These are phyloP conservation scores for Oldenlandia corymbosa DNA, from an alignment of 257 asterid species.

Conservation along the genomic window DNA sequence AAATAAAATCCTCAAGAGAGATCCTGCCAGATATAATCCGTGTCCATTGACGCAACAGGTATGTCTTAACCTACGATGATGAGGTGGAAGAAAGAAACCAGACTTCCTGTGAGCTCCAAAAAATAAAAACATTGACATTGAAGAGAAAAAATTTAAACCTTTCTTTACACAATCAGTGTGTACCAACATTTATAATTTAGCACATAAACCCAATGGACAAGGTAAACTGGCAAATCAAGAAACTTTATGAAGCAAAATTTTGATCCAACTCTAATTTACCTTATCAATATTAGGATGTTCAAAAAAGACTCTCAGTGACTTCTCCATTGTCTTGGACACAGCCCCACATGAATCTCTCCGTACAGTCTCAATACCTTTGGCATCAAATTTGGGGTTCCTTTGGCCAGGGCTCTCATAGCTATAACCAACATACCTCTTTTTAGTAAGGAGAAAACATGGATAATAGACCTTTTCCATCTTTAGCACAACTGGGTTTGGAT, in stretches of 20 bases:
- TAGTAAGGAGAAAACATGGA: slow-evolving; percentile 94
- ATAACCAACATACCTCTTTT: slow-evolving; percentile 94
- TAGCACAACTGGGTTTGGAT: slow-evolving; percentile 72
- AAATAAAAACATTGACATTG: neutral
- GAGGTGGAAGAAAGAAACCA: slow-evolving; percentile 6
- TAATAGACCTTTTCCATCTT: slow-evolving; percentile 94
- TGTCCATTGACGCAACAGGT: slow-evolving; percentile 84
- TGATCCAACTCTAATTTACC: slow-evolving; percentile 32
- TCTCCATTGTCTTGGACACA: slow-evolving; percentile 88
- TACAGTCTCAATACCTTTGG: slow-evolving; percentile 94
- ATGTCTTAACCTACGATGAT: slow-evolving; percentile 56
- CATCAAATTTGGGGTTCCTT: slow-evolving; percentile 75
- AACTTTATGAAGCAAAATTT: neutral
- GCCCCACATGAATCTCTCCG: slow-evolving; percentile 94
- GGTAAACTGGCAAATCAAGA: neutral
- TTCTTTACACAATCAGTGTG: neutral
- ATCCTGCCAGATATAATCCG: slow-evolving; percentile 75
- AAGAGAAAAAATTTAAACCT: neutral
- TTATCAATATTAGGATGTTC: slow-evolving; percentile 59
- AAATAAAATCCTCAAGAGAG: slow-evolving; percentile 84
- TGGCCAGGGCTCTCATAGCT: slow-evolving; percentile 86
- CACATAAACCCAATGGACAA: neutral
- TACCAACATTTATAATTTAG: neutral
- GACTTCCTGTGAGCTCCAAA: neutral
- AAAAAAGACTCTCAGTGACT: slow-evolving; percentile 67